Conservation (phyloP, 2,329 filamentous ascomycete species). For the Aspergillus felis region DNA sequence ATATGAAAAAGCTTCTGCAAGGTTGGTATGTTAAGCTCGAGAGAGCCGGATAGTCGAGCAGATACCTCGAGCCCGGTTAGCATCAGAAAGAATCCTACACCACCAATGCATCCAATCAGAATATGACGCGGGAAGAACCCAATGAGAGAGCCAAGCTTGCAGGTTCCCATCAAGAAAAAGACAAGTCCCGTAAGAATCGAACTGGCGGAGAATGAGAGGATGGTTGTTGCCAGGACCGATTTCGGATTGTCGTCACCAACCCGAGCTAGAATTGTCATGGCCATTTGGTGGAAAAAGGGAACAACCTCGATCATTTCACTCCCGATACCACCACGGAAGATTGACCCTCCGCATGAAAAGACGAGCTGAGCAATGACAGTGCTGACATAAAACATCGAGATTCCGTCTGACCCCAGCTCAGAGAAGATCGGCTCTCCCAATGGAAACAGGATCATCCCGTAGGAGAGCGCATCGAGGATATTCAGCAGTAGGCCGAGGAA, state of each 20-base stretch:
- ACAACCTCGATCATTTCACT: constrained; percentile 99
- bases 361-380: constrained; percentile 90
- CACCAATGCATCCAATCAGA: constrained; percentile 92
- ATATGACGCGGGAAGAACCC: constrained; percentile 97
- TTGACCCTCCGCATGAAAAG: constrained; percentile 78
- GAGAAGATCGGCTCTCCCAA: constrained; percentile 82
- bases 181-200: constrained; percentile 86
- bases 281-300: constrained; percentile 99
- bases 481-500: constrained; percentile 86
- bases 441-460: constrained; percentile 95
- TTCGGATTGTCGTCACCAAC: constrained; percentile 78
- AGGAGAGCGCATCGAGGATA: constrained; percentile 89
- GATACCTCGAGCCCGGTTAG: constrained; percentile 92
- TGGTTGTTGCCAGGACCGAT: constrained; percentile 88
- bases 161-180: constrained; percentile 86
- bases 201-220: constrained; percentile 84
- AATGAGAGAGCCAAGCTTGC: constrained; percentile 84
- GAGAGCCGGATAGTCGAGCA: constrained; percentile 76
- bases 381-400: constrained; percentile 98
- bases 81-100: constrained; percentile 91
- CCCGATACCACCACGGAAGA: constrained; percentile 85
- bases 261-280: constrained; percentile 72
- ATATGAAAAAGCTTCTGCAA: constrained; percentile 67
- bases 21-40: constrained; percentile 76
- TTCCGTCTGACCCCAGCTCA: constrained; percentile 82